Base-by-base conservation (phyloP, 1,284 basidiomycete genomes). In the Fomitopsis palustris region DNA sequence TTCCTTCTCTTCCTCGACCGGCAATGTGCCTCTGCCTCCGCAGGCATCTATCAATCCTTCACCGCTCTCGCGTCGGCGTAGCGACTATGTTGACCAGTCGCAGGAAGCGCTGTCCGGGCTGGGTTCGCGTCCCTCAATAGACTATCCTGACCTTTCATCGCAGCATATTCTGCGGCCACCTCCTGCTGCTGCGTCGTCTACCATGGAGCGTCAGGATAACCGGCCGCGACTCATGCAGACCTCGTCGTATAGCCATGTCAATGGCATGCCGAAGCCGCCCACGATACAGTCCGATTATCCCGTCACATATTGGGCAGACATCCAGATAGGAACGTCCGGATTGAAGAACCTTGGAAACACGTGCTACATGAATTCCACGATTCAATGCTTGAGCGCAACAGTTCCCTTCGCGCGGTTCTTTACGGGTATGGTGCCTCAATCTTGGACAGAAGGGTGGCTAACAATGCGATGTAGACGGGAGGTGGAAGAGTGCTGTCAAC, bases 331-430 rank as follows among this genome's bases (percentile, higher is more conserved):
- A 17, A 84, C 90, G 38, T 90, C 90, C 0, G 96, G 96, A 2
- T 74, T 99, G 72, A 95, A 95, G 82, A 99, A 99, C 73, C 73
- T 99, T 61, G 97, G 96, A 35, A 98, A 99, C 74, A 99, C 97
- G 1, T 99, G 96, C 74, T 99, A 98, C 74, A 98, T 99, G 95
- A 99, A 98, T 74, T 93, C 96, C 31, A 96, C 95, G 4, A 85
- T 99, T 23, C 96, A 99, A 75, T 99, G 96, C 74, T 77, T 99
- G 68, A 93, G 88, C 68, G 95, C 94, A 0, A 96, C 95, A 0
- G 85, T 90, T 14, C 95, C 95, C 0, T 95, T 98, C 73, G 85
- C 95, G 37, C 81, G 87, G 54, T 97, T 94, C 76, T 97, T 98
- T 71, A 90, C 87, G 42, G 85, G 93, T 93, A 68, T 45, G 77